A percentile compares a stretch with the other conserved stretches of the same genome.
Conservation (phyloP, 192 early-diverging fungal genomes). For the Coemansia sp. region DNA sequence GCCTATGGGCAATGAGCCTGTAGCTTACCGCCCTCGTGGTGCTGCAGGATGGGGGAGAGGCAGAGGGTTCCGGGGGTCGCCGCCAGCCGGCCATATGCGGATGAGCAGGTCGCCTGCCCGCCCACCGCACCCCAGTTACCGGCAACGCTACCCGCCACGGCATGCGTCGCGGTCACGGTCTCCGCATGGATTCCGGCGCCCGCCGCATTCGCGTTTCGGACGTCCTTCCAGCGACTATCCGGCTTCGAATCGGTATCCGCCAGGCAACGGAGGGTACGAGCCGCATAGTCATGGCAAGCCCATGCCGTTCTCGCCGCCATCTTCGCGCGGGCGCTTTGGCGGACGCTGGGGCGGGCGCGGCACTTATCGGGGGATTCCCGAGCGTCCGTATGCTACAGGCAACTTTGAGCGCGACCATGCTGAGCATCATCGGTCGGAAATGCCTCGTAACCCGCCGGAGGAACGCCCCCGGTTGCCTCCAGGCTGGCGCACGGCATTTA, state of each 20-base stretch:
- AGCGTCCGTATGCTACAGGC: background rate
- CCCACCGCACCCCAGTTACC: slow-evolving; percentile 7
- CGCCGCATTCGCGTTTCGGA: background rate
- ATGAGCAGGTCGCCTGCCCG: slow-evolving; percentile 23
- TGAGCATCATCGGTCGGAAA: background rate
- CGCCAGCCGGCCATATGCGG: slow-evolving; percentile 13
- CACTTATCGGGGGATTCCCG: slow-evolving; percentile 1
- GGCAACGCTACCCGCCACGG: background rate
- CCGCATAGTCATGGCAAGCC: background rate
- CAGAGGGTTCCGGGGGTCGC: slow-evolving; percentile 13
- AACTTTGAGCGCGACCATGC: background rate
- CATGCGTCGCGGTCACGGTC: slow-evolving; percentile 35
- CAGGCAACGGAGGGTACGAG: no score
- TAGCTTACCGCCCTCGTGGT: background rate
- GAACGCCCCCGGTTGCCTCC: slow-evolving; percentile 24
- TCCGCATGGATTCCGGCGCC: slow-evolving; percentile 12
- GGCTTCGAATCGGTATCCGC: background rate
- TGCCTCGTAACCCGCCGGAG: slow-evolving; percentile 13
- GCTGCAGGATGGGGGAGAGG: slow-evolving; percentile 2
- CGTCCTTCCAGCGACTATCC: background rate
- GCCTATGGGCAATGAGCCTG: background rate
- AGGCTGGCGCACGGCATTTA: slow-evolving; percentile 46
- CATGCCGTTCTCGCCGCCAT: background rate
- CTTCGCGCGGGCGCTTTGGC: slow-evolving; percentile 4
- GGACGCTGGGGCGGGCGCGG: background rate